Conservation (phyloP, 371 early-diverging fungal species). For the Mucor indicus region DNA sequence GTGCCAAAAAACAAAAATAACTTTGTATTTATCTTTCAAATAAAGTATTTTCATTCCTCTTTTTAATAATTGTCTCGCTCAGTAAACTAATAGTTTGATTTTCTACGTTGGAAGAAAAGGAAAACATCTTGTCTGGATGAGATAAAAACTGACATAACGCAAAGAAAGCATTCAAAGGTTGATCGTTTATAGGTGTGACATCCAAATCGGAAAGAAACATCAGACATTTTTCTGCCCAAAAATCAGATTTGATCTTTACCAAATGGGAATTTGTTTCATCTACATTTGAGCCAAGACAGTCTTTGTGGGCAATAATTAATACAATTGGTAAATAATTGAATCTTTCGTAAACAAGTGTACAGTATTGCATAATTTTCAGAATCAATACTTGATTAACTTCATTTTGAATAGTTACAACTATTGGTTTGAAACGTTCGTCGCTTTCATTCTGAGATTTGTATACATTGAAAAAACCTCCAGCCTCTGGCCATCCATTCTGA, state of each 20-base stretch:
- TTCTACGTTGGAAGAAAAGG: constrained; percentile 12
- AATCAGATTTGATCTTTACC: constrained; percentile 17
- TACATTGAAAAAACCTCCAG: constrained; percentile 14
- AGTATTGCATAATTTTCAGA: constrained; percentile 13
- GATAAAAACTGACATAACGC: constrained; percentile 19
- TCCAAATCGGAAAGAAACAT: constrained; percentile 19
- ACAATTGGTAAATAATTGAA: constrained; percentile 15
- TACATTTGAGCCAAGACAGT: constrained; percentile 16
- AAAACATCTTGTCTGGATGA: constrained; percentile 13
- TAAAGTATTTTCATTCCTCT: constrained; percentile 10
- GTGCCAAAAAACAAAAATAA: constrained; percentile 8
- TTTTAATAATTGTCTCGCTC: constrained; percentile 4
- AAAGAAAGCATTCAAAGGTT: constrained; percentile 14
- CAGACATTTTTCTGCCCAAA: constrained; percentile 22
- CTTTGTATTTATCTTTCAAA: constrained; percentile 8
- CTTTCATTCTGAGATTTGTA: constrained; percentile 15
- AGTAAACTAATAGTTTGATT: constrained; percentile 16
- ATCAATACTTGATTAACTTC: constrained; percentile 14
- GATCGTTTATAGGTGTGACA: constrained; percentile 14
- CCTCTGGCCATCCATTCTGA: constrained; percentile 16
- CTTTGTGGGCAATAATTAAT: constrained; percentile 17
- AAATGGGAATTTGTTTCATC: constrained; percentile 17
- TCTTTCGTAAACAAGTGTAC: constrained; percentile 15
- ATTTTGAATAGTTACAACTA: constrained; percentile 16
- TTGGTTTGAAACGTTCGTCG: constrained; percentile 15